Percentiles rank a stretch among this genome's conserved stretches.
Conservation (phyloP, 345 rosid species). For the Atalantia buxifolia region DNA sequence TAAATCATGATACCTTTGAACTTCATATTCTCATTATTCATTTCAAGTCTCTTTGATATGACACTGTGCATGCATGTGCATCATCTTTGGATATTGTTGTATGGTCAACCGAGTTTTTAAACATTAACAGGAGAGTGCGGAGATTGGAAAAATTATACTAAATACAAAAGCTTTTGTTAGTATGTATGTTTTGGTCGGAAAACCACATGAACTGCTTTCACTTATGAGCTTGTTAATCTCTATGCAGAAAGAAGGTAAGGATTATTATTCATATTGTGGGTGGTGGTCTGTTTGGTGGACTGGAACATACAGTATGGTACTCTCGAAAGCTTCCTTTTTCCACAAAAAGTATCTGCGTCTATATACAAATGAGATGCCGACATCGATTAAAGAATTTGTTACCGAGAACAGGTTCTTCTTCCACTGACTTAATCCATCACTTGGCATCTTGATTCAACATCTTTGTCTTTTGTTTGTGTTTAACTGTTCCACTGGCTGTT, state of each 20-base stretch:
- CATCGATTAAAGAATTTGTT: slow-evolving; percentile 66
- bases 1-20: too few relatives aligned
- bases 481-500: slow-evolving; percentile 20
- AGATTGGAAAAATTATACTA: not conserved
- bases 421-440: not conserved
- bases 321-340: slow-evolving; percentile 96
- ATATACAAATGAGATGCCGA: slow-evolving; percentile 84
- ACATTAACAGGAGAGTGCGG: not conserved
- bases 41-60: too few relatives aligned
- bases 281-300: slow-evolving; percentile 99
- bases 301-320: slow-evolving; percentile 91
- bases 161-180: not conserved
- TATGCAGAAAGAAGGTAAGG: slow-evolving; percentile 53
- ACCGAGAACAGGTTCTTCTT: slow-evolving; percentile 65
- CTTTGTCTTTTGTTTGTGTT: slow-evolving; percentile 3
- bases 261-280: slow-evolving; percentile 64
- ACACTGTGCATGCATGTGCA: not conserved
- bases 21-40: too few relatives aligned
- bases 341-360: slow-evolving; percentile 83
- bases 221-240: slow-evolving; percentile 6
- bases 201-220: not conserved
- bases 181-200: not conserved
- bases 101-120: not conserved
- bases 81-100: not conserved
- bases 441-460: not conserved